Base-by-base conservation (phyloP, 352 stramenopile genomes). In the Phytophthora constricta region DNA sequence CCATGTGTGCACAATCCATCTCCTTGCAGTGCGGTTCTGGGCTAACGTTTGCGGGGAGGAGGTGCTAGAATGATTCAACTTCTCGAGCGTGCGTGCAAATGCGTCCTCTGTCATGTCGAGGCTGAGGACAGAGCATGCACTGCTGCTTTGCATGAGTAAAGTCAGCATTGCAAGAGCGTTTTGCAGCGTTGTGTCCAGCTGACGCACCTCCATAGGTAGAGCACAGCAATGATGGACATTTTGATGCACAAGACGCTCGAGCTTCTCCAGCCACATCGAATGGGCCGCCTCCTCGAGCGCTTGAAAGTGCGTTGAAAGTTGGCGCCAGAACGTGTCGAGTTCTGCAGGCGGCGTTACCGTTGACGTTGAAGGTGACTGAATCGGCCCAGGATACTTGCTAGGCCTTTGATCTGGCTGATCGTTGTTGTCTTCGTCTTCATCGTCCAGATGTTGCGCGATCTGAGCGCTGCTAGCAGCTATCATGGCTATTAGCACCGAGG, bases 181-280 rank as follows among this genome's bases (percentile, higher is more conserved):
- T 42, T 80, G 70, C 16, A 80, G 68, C 39, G 75, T 58, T 13
- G 72, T 28, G 2, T 86, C 62, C 5, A 88, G 56, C 27, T 74
- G 41, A 14, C 61, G 50, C 7, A 76, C 57, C 45, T 87, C 73
- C 2, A 45, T 28, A 37, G 50, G 60, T n/a, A 34, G 64, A 1
- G 82, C 79, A 9, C 82, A 90, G 31, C 70, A 49, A 57, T 90
- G 82, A 56, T 87, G 82, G 16, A 86, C 62, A 34, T 82, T 82
- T 57, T 79, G 74, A 54, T 90, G 79, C 73, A 86, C 74, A 56
- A 86, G 74, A 20, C 52, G 50, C 56, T 89, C 82, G 9, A 89
- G 23, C 14, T 76, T 77, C 0, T 49, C 42, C 34, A 90, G 51
- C 66, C 70, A 65, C n/a, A 62, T 45, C 14, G 76, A 78, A 14